Percentiles rank a stretch among this genome's conserved stretches.
Evolutionary conservation across 164 flowering plant species (phyloP).

Genomic region (Vitis amurensis): DNA sequence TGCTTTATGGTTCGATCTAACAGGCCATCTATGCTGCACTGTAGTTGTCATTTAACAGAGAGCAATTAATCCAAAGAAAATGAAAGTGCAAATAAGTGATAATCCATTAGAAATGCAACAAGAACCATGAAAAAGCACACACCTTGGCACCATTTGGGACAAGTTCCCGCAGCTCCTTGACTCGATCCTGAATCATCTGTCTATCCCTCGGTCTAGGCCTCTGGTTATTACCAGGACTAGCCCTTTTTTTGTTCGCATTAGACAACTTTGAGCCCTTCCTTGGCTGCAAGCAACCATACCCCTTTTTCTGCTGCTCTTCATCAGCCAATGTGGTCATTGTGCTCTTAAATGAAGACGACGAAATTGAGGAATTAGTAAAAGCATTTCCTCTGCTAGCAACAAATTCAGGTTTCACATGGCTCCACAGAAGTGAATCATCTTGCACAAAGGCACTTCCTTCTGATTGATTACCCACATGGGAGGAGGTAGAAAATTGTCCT

Average conservation of each 20-base stretch:
- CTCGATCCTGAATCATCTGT: constrained; percentile 88
- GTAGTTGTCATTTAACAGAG: constrained; percentile 22
- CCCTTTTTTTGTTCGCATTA: constrained; percentile 38
- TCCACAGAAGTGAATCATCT: constrained; percentile 24
- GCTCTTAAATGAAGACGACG: constrained; percentile 36
- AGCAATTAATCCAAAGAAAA: neutral
- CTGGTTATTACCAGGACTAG: constrained; percentile 35
- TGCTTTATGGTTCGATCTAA: constrained; percentile 77
- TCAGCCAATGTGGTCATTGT: constrained; percentile 29
- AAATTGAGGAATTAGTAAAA: constrained; percentile 21
- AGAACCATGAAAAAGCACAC: constrained; percentile 5
- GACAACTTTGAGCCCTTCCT: constrained; percentile 37
- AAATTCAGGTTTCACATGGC: constrained; percentile 20
- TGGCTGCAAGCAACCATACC: constrained; percentile 9
- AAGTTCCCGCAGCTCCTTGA: constrained; percentile 79
- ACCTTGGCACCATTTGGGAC: constrained; percentile 86
- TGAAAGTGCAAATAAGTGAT: neutral
- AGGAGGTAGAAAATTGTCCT: constrained; percentile 20
- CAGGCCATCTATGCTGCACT: constrained; percentile 95
- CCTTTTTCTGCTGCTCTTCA: constrained; percentile 33
- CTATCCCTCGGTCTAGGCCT: constrained; percentile 87
- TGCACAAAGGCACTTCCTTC: constrained; percentile 12
- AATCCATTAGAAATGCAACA: neutral
- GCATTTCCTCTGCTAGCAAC: constrained; percentile 9
- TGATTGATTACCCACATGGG: constrained; percentile 18